A percentile compares a stretch with the other conserved stretches of the same genome.
These are phyloP conservation scores for Metrosideros polymorpha DNA, from an alignment of 441 rosid species.

Conservation along the genomic window DNA sequence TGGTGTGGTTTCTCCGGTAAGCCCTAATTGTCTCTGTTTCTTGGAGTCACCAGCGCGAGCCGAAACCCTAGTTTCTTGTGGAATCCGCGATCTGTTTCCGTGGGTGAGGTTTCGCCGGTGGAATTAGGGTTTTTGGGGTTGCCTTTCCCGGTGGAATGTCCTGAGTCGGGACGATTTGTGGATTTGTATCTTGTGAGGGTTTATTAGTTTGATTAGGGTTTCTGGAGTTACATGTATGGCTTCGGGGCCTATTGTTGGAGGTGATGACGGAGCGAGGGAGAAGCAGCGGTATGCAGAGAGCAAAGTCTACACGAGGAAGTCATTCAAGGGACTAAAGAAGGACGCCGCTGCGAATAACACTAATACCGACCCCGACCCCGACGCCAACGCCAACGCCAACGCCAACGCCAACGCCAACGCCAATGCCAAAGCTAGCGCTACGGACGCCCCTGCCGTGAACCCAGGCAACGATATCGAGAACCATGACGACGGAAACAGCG, in stretches of 20 bases:
- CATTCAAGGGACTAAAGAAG: slow-evolving; percentile 41
- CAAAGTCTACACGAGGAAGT: slow-evolving; percentile 78
- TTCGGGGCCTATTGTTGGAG: slow-evolving; percentile 70
- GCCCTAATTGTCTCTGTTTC: slow-evolving; percentile 12
- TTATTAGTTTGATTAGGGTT: neutral
- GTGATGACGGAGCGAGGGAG: slow-evolving; percentile 51
- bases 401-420: neutral
- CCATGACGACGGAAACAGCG: neutral
- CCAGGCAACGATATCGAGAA: neutral
- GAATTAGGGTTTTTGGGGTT: slow-evolving; percentile 49
- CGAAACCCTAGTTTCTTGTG: neutral
- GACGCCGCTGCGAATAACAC: slow-evolving; percentile 6
- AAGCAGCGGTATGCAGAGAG: slow-evolving; percentile 44
- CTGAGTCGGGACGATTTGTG: neutral
- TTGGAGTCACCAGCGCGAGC: neutral
- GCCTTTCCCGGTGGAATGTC: neutral
- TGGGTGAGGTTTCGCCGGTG: neutral
- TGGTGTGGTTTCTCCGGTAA: slow-evolving; percentile 5
- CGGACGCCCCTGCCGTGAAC: neutral
- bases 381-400: neutral
- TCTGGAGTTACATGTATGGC: slow-evolving; percentile 60
- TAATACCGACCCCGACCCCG: neutral
- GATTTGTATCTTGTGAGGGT: neutral
- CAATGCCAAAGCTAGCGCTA: neutral
- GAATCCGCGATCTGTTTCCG: neutral